These are phyloP conservation scores for Solanum chmielewskii DNA, from an alignment of 257 asterid genomes.

Conservation along the genomic window DNA sequence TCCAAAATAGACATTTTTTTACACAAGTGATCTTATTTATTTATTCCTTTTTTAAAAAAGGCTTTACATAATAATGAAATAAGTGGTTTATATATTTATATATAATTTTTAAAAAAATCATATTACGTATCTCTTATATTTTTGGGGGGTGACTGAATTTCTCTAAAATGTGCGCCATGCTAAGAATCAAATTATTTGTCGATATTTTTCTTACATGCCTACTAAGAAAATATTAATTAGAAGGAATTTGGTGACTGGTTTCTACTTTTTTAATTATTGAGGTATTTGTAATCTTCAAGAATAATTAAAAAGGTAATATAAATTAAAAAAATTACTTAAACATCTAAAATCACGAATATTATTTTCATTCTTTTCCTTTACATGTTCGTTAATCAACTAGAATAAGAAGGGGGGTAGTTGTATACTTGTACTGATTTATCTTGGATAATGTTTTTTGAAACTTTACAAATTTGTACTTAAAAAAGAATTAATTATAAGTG, in stretches of 20 bases:
- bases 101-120: background rate
- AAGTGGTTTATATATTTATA: background rate
- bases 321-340: background rate
- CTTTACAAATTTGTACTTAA: too few species aligned
- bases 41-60: background rate
- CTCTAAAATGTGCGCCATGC: background rate
- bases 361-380: background rate
- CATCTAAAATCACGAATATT: background rate
- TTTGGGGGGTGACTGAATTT: background rate
- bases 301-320: background rate
- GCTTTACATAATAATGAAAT: background rate
- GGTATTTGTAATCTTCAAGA: background rate
- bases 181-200: background rate
- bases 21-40: background rate
- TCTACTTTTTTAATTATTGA: background rate
- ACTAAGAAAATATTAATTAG: background rate
- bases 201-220: background rate
- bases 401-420: background rate
- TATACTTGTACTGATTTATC: background rate
- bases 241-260: background rate
- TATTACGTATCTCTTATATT: background rate
- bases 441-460: too few species aligned
- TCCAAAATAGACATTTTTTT: background rate
- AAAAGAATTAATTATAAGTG: background rate
- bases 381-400: background rate